These are phyloP conservation scores for Venturia oleaginea DNA, from an alignment of 2,329 filamentous ascomycete species.

Conservation along the genomic window DNA sequence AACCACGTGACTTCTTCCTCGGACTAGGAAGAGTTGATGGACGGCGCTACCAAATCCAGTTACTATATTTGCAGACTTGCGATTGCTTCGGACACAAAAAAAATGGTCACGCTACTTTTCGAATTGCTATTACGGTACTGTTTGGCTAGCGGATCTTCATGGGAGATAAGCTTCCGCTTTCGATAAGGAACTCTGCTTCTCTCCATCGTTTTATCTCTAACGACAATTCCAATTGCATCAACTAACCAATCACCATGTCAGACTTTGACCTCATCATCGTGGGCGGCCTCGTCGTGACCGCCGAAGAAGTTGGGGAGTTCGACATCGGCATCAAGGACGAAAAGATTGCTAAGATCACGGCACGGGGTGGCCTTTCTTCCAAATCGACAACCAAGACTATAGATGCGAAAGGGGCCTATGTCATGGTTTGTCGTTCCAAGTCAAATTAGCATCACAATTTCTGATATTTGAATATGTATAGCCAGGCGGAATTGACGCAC, in stretches of 20 bases:
- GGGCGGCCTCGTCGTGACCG: slow-evolving; percentile 36
- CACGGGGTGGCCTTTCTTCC: slow-evolving; percentile 25
- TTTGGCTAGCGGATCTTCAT: background rate
- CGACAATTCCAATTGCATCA: background rate
- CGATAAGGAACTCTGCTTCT: background rate
- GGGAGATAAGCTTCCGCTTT: slow-evolving; percentile 1
- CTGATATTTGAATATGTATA: slow-evolving; percentile 6
- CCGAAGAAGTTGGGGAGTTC: slow-evolving; percentile 28
- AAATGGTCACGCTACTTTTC: background rate
- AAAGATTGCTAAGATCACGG: slow-evolving; percentile 29
- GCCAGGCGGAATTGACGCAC: slow-evolving; percentile 36
- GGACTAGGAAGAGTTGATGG: too few species aligned
- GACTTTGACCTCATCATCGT: slow-evolving; percentile 30
- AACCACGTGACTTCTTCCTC: too few species aligned
- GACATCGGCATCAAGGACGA: slow-evolving; percentile 37
- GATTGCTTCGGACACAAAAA: background rate
- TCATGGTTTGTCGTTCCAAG: slow-evolving; percentile 24
- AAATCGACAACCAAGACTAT: slow-evolving; percentile 26
- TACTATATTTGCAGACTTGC: too few species aligned
- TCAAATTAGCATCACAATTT: background rate
- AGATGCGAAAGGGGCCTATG: slow-evolving; percentile 37
- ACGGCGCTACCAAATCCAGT: too few species aligned
- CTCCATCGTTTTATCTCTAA: too few species aligned
- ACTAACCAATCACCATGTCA: background rate
- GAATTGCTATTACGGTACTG: background rate